Base-by-base conservation (phyloP, 169 alveolate species). In the Cryptosporidium xiaoi region DNA sequence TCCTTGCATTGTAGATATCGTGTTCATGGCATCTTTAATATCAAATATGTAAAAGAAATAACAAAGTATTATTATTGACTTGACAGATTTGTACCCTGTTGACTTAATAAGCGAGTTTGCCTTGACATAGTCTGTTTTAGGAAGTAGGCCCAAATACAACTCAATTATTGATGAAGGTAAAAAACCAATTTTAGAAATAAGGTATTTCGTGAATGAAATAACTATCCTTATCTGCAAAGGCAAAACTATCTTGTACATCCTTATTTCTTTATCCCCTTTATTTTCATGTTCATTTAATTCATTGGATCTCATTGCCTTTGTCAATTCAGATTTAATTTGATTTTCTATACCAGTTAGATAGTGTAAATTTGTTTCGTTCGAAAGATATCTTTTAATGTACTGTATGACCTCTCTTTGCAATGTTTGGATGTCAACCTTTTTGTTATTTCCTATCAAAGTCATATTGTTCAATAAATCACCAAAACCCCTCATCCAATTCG, bases 31-130 rank as follows among this genome's bases (percentile, higher is more conserved):
- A 69, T 51, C 31, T 5, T 69, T 51, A 51, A 51, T 62, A 12
- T 66, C 56, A 53, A 69, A 53, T 51, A 69, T 18, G 56, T 31
- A 20, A 29, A 51, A 31, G 36, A 69, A 53, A 40, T 31, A 69
- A n/a, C 67, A 20, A 6, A 69, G n/a, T 4, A 69, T 31, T 3
- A 56, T 66, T 15, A 69, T 36, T 3, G 67, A 69, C 7, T 56
- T 69, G 4, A 69, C 58, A 10, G 67, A 69, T 13, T 53, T 69
- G 27, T 69, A 69, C 2, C 83, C 67, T 33, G 83, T 53, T 10
- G 83, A 33, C 40, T 69, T 69, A 12, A 69, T 53, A 20, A 69
- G 24, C 1, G 83, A 69, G 36, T 53, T 56, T 3, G 83, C 18
- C 13, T 34, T 69, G 16, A 69, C 18, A 34, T 69, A 69, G 27